phyloP scores from a whole-genome alignment of 352 stramenopile genomes.

The Globisporangium camurandrum region DNA sequence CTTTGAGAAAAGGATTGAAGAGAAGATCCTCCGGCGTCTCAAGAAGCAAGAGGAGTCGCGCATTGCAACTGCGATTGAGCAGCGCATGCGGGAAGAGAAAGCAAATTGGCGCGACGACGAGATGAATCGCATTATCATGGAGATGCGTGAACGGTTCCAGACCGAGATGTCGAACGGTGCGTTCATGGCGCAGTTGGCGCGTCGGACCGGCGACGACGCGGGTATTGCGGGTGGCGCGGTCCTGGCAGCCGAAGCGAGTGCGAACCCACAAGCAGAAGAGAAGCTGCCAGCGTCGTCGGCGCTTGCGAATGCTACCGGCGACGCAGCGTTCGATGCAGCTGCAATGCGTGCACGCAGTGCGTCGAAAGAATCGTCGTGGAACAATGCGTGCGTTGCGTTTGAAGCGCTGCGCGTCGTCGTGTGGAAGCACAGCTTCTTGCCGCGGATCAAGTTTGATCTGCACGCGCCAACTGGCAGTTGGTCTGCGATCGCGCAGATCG shows the following conservation, averaged over 20 bases:
- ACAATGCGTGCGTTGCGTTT: constrained; percentile 71
- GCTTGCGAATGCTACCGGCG: not conserved
- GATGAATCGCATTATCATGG: constrained; percentile 88
- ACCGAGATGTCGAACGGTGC: constrained; percentile 62
- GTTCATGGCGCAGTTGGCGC: constrained; percentile 48
- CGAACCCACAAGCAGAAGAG: constrained; percentile 66
- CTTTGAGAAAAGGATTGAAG: constrained; percentile 75
- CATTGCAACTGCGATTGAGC: constrained; percentile 77
- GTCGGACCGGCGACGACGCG: constrained; percentile 22
- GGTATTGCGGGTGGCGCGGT: not conserved
- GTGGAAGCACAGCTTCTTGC: constrained; percentile 85
- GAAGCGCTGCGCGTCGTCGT: constrained; percentile 73
- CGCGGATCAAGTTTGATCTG: constrained; percentile 48
- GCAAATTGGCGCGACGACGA: constrained; percentile 84
- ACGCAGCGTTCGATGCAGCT: constrained; percentile 18
- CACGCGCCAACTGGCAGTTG: constrained; percentile 39
- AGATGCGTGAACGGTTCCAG: constrained; percentile 83
- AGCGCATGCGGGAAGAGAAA: constrained; percentile 76
- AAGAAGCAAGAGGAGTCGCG: constrained; percentile 86
- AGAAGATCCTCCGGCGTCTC: constrained; percentile 79
- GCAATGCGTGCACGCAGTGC: constrained; percentile 30
- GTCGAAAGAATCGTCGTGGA: constrained; percentile 80
- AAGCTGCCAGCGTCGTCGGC: constrained; percentile 26
- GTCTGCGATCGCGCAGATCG: constrained; percentile 59
- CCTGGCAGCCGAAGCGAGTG: not conserved